phyloP scores from a whole-genome alignment of 805 yeast species.

The Pachysolen tannophilus region DNA sequence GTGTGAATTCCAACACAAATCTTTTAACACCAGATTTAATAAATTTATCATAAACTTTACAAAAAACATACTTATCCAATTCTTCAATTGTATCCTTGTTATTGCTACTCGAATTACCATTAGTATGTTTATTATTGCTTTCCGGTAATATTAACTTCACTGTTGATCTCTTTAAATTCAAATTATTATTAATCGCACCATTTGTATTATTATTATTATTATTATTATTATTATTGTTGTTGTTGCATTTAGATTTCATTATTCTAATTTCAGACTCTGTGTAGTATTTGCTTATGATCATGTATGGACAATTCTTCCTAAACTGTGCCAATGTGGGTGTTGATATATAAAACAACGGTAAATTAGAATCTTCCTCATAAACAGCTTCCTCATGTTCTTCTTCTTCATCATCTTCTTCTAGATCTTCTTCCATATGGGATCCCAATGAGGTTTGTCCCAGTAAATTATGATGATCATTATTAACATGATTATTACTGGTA shows the following conservation, averaged over 20 bases:
- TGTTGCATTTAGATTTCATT: no score
- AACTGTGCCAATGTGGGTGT: conserved; percentile 9
- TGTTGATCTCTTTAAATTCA: no score
- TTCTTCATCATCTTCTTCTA: conserved; percentile 4
- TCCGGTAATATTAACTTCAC: background rate
- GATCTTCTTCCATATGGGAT: background rate
- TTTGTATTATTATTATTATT: no score
- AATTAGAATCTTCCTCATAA: conserved; percentile 8
- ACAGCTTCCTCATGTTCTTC: background rate
- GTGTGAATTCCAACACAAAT: conserved; percentile 8
- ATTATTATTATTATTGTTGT: no score
- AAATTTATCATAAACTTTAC: conserved; percentile 10
- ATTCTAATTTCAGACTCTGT: conserved; percentile 2
- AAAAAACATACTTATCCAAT: conserved; percentile 6
- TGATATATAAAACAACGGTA: conserved; percentile 9
- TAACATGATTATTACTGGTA: background rate
- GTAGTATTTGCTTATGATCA: conserved; percentile 9
- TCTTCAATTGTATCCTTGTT: no score
- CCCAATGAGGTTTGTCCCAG: background rate
- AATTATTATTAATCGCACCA: no score
- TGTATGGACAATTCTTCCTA: conserved; percentile 11
- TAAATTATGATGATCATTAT: no score
- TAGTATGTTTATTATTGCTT: background rate
- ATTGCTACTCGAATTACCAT: background rate
- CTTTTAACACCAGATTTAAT: conserved; percentile 11